Base-by-base conservation (phyloP, 495 filamentous ascomycete genomes). In the Polyplosphaeria fusca region DNA sequence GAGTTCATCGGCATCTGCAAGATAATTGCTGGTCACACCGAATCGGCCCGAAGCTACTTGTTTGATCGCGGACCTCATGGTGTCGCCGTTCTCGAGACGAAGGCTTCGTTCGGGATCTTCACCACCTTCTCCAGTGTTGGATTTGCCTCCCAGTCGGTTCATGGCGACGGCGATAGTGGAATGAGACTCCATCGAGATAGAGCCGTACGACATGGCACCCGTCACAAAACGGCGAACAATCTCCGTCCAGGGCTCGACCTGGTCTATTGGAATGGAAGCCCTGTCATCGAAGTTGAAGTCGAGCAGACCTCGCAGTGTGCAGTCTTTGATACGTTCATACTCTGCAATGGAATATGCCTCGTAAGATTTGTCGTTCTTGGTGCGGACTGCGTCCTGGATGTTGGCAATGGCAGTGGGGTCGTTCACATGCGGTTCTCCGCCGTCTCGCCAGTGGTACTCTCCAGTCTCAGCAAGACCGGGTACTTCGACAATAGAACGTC, bases 141-240 rank as follows among this genome's bases (percentile, higher is more conserved):
- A 99, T 74, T 97, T 99, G 69, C 93, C 93, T 25, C 93, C 93
- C 16, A 99, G 80, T 47, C 93, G 79, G 73, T 99, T 99, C 94
- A 99, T 97, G 40, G 93, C 93, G 49, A 99, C 85, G 60, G 93
- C 93, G 25, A 99, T 76, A 3, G 93, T 97, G 19, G 93, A 99
- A 77, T 99, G 93, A 42, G 93, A 91, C 69, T 99, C 94, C 91
- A 97, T 96, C 26, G 94, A 97, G 65, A 99, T 99, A 23, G 93
- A 99, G 40, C 93, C 93, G 68, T 99, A 99, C 16, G 93, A 99
- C 93, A 99, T 99, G 60, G 93, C 93, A 65, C 93, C 93, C n/a
- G 93, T 99, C 65, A 91, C 92, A 72, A 97, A 97, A 47, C 93
- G 86, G 39, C 93, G 90, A 25, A 97, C 94, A 60, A 99, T 97